These are phyloP conservation scores for Rhododendron simsii DNA, from an alignment of 148 eudicot species.

Conservation along the genomic window DNA sequence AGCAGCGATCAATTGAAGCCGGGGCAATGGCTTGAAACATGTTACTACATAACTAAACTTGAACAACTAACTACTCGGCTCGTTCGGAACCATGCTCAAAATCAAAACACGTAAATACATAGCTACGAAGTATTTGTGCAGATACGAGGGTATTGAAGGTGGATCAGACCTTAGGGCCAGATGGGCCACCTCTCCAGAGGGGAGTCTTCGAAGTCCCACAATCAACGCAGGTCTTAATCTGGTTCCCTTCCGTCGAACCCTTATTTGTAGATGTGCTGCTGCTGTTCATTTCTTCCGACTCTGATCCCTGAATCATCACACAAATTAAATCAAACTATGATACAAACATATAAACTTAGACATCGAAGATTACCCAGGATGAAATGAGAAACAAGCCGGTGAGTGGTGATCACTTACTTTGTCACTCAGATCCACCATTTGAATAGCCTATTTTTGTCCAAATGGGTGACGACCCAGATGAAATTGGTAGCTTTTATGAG, in stretches of 20 bases:
- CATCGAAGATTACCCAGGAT: conserved; percentile 7
- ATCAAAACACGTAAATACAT: background rate
- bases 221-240: conserved; percentile 65
- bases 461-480: conserved; percentile 24
- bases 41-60: background rate
- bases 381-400: conserved; percentile 1
- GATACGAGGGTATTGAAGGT: background rate
- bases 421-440: conserved; percentile 69
- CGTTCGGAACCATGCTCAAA: background rate
- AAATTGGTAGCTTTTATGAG: background rate
- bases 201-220: conserved; percentile 97
- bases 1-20: background rate
- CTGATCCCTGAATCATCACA: conserved; percentile 18
- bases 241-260: conserved; percentile 34
- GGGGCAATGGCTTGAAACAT: background rate
- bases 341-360: background rate
- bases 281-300: conserved; percentile 38
- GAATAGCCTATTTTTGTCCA: conserved; percentile 11
- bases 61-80: conserved; percentile 7
- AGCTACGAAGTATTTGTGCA: background rate
- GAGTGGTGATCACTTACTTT: conserved; percentile 68
- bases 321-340: background rate
- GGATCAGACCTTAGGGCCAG: conserved; percentile 82
- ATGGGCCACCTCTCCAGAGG: conserved; percentile 93
- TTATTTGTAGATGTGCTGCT: conserved; percentile 37